Conservation (phyloP, 2,329 filamentous ascomycete species). For the Dichotomopilus funicola region DNA sequence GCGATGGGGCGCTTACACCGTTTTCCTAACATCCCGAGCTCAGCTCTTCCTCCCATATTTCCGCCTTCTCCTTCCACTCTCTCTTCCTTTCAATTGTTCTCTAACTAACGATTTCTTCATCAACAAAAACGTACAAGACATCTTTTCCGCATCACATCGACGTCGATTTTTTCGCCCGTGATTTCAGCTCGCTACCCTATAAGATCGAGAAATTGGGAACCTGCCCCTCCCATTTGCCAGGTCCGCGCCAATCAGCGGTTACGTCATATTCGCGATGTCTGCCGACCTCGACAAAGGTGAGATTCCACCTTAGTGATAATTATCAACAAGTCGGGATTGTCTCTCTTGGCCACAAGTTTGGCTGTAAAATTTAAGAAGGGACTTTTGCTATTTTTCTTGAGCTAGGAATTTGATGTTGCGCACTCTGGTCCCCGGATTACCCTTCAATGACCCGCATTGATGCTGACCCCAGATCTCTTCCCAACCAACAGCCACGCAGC, state of each 20-base stretch:
- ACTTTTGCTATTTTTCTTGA: no score
- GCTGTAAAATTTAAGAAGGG: no score
- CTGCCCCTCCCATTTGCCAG: background rate
- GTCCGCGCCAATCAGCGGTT: conserved; percentile 10
- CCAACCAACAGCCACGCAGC: conserved; percentile 4
- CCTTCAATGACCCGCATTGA: background rate
- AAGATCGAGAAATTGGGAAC: background rate
- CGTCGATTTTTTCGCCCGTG: background rate
- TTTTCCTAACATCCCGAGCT: conserved; percentile 3
- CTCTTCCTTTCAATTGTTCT: conserved; percentile 1
- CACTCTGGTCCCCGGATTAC: no score
- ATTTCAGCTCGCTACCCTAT: background rate
- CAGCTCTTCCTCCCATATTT: background rate
- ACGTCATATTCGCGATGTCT: conserved; percentile 27
- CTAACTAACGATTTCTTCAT: background rate
- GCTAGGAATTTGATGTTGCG: no score
- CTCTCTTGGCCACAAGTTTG: no score
- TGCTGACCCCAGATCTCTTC: background rate
- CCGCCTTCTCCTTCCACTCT: conserved; percentile 9
- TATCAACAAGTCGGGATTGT: background rate
- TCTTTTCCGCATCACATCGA: background rate
- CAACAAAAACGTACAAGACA: background rate
- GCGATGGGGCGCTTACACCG: conserved; percentile 11
- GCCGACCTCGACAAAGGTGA: conserved; percentile 22
- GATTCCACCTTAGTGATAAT: background rate